Evolutionary conservation across 352 stramenopile species (phyloP).

Genomic region (Globisporangium irregulare): DNA sequence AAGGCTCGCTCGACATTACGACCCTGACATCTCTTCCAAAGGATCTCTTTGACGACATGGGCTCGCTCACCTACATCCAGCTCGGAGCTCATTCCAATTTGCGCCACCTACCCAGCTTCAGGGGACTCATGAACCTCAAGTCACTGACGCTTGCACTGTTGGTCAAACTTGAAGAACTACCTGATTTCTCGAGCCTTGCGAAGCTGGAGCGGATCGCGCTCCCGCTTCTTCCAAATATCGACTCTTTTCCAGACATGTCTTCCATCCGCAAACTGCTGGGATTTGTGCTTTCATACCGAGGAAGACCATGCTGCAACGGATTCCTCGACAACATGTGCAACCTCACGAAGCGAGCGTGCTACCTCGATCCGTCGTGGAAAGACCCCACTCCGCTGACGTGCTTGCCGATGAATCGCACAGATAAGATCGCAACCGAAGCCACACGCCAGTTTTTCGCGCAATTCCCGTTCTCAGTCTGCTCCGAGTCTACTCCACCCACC

Average conservation of each 20-base stretch:
- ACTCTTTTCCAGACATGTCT: conserved; percentile 9
- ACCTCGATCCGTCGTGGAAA: neutral
- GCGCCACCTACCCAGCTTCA: neutral
- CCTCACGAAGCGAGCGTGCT: conserved; percentile 7
- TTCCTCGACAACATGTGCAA: conserved; percentile 17
- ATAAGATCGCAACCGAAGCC: neutral
- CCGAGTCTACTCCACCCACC: neutral
- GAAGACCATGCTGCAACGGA: conserved; percentile 19
- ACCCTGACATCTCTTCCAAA: neutral
- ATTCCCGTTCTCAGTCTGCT: neutral
- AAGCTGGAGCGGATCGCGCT: neutral
- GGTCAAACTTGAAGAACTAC: neutral
- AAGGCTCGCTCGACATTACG: neutral
- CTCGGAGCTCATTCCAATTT: neutral
- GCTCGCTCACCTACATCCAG: neutral
- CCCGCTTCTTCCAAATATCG: neutral
- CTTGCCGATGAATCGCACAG: neutral
- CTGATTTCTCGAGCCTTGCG: neutral
- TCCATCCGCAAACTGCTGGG: neutral
- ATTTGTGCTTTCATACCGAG: neutral
- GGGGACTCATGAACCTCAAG: neutral
- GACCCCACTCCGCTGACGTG: neutral
- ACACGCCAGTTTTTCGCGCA: neutral
- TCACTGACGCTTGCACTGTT: neutral
- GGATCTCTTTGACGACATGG: neutral